Percentiles rank a stretch among this genome's conserved stretches.
Evolutionary conservation across 2,329 filamentous ascomycete genomes (phyloP).

Genomic region (Penicillium sp.): DNA sequence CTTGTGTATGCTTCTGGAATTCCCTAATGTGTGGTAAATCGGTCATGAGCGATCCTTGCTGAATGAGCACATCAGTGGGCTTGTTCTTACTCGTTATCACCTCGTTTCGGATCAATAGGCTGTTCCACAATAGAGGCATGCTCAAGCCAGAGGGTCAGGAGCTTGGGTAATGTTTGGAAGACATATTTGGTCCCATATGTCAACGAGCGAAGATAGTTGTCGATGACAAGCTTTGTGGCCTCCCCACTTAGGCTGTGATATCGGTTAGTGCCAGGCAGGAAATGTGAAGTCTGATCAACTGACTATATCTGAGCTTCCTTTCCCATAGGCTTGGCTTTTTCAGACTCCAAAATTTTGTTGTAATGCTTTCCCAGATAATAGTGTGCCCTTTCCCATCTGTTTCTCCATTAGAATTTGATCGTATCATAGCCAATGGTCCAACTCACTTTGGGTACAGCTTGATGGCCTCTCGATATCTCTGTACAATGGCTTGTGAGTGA

Average conservation of each 20-base stretch:
- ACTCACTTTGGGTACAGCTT: slow-evolving; percentile 40
- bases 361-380: slow-evolving; percentile 97
- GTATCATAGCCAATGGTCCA: not conserved
- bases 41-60: slow-evolving; percentile 5
- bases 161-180: slow-evolving; percentile 87
- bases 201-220: slow-evolving; percentile 87
- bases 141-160: slow-evolving; percentile 92
- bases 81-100: slow-evolving; percentile 44
- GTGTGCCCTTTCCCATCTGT: slow-evolving; percentile 90
- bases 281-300: slow-evolving; percentile 13
- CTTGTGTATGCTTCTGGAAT: slow-evolving; percentile 49
- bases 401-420: not conserved
- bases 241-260: slow-evolving; percentile 67
- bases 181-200: slow-evolving; percentile 91
- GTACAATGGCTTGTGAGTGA: slow-evolving; percentile 73
- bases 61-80: not conserved
- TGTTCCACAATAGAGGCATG: slow-evolving; percentile 74
- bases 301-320: slow-evolving; percentile 73
- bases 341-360: slow-evolving; percentile 89
- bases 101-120: slow-evolving; percentile 51
- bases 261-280: slow-evolving; percentile 28
- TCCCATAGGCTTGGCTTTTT: slow-evolving; percentile 71
- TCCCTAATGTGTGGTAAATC: slow-evolving; percentile 29
- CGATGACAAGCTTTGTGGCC: slow-evolving; percentile 81
- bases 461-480: slow-evolving; percentile 76